These are phyloP conservation scores for Lasiosphaeris hirsuta DNA, from an alignment of 495 filamentous ascomycete genomes.

Conservation along the genomic window DNA sequence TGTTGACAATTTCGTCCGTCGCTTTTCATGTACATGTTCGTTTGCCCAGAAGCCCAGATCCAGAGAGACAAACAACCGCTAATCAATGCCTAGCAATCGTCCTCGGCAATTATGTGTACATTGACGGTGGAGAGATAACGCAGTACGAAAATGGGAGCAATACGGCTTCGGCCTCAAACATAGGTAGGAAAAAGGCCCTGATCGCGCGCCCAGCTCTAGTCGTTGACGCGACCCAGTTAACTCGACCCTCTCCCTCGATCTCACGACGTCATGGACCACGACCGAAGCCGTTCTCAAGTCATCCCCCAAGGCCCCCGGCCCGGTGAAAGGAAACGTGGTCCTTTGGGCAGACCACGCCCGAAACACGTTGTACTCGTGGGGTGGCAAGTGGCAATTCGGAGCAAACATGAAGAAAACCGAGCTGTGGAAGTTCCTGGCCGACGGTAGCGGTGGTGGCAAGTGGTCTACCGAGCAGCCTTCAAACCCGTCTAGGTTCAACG, in stretches of 20 bases:
- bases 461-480: constrained; percentile 25
- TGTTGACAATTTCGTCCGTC: too few species aligned
- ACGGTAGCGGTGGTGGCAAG: constrained; percentile 32
- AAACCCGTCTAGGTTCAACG: constrained; percentile 5
- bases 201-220: too few species aligned
- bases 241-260: constrained; percentile 37
- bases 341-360: constrained; percentile 27
- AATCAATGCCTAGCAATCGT: constrained; percentile 8
- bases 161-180: neutral
- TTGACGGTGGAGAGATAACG: constrained; percentile 15
- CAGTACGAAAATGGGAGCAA: constrained; percentile 7
- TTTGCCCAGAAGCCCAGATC: too few species aligned
- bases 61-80: neutral
- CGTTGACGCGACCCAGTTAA: constrained; percentile 18
- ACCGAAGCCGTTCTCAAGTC: constrained; percentile 22
- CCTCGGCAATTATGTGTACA: constrained; percentile 9
- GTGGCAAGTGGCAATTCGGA: constrained; percentile 23
- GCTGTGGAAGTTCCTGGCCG: constrained; percentile 34
- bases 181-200: neutral
- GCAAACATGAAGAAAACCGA: constrained; percentile 17
- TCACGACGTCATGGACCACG: constrained; percentile 36
- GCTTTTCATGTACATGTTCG: too few species aligned
- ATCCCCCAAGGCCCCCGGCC: constrained; percentile 25
- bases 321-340: constrained; percentile 20
- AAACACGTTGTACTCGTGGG: constrained; percentile 36